These are phyloP conservation scores for Magnusiomyces fungicola DNA, from an alignment of 1,139 yeast species.

Conservation along the genomic window DNA sequence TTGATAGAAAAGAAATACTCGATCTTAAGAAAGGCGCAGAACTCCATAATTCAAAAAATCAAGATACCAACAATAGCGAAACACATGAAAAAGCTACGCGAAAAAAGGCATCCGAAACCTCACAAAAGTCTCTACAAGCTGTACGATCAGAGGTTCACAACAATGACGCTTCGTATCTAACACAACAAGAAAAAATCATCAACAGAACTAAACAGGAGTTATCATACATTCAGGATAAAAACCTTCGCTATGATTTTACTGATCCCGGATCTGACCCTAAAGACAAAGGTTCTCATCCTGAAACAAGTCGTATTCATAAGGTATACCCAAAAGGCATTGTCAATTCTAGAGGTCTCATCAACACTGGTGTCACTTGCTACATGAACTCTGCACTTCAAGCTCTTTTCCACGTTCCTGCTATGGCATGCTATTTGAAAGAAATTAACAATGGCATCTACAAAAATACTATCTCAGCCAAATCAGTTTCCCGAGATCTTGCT, in stretches of 20 bases:
- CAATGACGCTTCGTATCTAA: slow-evolving; percentile 5
- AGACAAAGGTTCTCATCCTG: slow-evolving; percentile 32
- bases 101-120: neutral
- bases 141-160: slow-evolving; percentile 9
- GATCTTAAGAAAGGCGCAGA: neutral
- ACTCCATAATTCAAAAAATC: neutral
- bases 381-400: slow-evolving; percentile 94
- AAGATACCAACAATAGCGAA: slow-evolving; percentile 12
- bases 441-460: slow-evolving; percentile 40
- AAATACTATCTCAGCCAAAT: slow-evolving; percentile 41
- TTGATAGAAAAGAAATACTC: neutral
- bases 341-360: slow-evolving; percentile 73
- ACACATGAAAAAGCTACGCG: slow-evolving; percentile 5
- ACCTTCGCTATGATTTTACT: slow-evolving; percentile 9
- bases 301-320: slow-evolving; percentile 41
- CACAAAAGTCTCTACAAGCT: slow-evolving; percentile 10
- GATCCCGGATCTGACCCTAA: slow-evolving; percentile 22
- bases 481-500: slow-evolving; percentile 69
- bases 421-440: slow-evolving; percentile 73
- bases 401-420: slow-evolving; percentile 81
- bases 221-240: neutral
- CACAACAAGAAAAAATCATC: slow-evolving; percentile 5
- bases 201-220: slow-evolving; percentile 1
- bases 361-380: slow-evolving; percentile 94
- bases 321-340: slow-evolving; percentile 46